Base-by-base conservation (phyloP, 148 eudicot genomes). In the Persicaria maculosa region DNA sequence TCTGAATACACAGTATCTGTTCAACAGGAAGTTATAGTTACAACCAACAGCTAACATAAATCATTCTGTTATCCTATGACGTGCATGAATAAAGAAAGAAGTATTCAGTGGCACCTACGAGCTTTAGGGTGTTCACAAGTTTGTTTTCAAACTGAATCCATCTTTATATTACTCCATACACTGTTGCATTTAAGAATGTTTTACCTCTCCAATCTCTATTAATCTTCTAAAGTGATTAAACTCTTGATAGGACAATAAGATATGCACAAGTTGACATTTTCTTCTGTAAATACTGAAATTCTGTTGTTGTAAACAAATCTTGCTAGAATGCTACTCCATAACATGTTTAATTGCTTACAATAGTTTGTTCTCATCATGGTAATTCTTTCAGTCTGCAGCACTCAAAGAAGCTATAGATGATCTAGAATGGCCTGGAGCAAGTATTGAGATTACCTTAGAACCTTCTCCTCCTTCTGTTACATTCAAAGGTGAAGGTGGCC, bases 351-450 rank as follows among this genome's bases (percentile, higher is more conserved):
- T n/a, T 7, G 7, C 7, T 14, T 17, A 40, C 1, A 14, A 12
- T 1, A 9, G 40, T 7, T 36, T 40, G 6, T 2, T 65, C 44
- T 14, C 43, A 40, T 65, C 17, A 36, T 0, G 8, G 70, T 65
- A 43, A 43, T 40, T 12, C 19, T 65, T 71, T 11, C 79, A 95
- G 99, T 95, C 99, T 84, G 93, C 97, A 84, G 94, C 94, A 71
- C 77, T 95, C 14, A 95, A 92, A 85, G 97, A 92, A 88, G 97
- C 97, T 59, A 89, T 95, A 71, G 99, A 92, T 81, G 99, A 95
- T 84, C 87, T 95, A 44, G 99, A 95, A 81, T 95, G 99, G 99
- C 99, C 97, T 50, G 99, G 97, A 31, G 86, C 99, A 76, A 90
- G 94, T 79, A 83, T 95, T 73, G 86, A 84, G 74, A 85, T 95